These are phyloP conservation scores for Hymenotorrendiella dingleyae DNA, from an alignment of 2,329 filamentous ascomycete species.

Conservation along the genomic window DNA sequence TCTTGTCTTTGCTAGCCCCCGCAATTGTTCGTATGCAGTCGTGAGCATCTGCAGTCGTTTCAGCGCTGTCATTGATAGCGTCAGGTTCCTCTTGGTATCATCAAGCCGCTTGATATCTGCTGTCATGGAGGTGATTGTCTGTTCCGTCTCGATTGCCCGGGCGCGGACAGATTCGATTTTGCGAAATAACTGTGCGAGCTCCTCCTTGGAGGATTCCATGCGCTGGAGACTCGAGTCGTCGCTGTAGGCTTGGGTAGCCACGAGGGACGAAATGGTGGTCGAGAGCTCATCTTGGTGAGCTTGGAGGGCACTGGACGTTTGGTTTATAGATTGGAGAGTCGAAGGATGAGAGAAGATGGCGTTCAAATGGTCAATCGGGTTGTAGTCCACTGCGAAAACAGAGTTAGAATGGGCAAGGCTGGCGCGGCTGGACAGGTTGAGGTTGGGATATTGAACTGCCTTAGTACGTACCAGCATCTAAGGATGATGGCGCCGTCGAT, in stretches of 20 bases:
- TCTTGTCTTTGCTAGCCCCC: slow-evolving; percentile 72
- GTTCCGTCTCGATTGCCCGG: slow-evolving; percentile 85
- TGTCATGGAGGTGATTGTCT: slow-evolving; percentile 97
- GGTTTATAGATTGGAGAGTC: slow-evolving; percentile 68
- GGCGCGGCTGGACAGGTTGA: slow-evolving; percentile 1
- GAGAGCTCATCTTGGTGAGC: slow-evolving; percentile 78
- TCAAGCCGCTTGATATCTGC: slow-evolving; percentile 97
- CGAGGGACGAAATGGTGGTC: slow-evolving; percentile 65
- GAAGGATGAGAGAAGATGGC: slow-evolving; percentile 87
- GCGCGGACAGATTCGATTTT: slow-evolving; percentile 92
- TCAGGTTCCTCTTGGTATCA: slow-evolving; percentile 93
- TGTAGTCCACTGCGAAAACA: slow-evolving; percentile 62
- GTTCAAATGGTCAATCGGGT: slow-evolving; percentile 90
- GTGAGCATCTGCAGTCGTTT: slow-evolving; percentile 98
- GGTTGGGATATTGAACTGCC: slow-evolving; percentile 5
- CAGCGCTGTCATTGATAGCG: slow-evolving; percentile 93
- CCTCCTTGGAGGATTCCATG: slow-evolving; percentile 85
- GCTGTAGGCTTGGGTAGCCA: slow-evolving; percentile 71
- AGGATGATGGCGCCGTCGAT: slow-evolving; percentile 22
- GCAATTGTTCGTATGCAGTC: slow-evolving; percentile 95
- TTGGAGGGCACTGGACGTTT: slow-evolving; percentile 68
- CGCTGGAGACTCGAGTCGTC: slow-evolving; percentile 83
- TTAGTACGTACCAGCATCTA: slow-evolving; percentile 33
- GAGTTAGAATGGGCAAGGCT: slow-evolving; percentile 10
- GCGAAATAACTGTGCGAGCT: slow-evolving; percentile 82